Evolutionary conservation across 305 asterid genomes (phyloP).

Genomic region (Rubia peregrina): DNA sequence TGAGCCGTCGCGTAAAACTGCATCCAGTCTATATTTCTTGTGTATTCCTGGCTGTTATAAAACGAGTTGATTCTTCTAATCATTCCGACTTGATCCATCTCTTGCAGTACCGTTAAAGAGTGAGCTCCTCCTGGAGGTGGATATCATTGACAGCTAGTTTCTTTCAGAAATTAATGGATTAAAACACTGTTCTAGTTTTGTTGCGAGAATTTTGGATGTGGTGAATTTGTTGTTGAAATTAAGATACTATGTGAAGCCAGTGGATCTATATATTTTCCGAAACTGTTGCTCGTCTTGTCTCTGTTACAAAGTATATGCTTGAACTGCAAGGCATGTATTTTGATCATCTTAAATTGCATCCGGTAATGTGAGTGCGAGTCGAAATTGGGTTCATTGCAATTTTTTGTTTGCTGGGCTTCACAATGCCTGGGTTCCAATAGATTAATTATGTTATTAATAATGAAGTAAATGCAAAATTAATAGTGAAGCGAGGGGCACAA

Average conservation of each 20-base stretch:
- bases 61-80: not conserved
- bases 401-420: no score
- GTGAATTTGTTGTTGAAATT: slow-evolving; percentile 9
- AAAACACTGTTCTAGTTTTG: not conserved
- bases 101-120: slow-evolving; percentile 49
- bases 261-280: not conserved
- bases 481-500: no score
- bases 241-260: slow-evolving; percentile 9
- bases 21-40: not conserved
- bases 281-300: not conserved
- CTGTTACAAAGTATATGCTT: no score
- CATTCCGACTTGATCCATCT: not conserved
- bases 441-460: no score
- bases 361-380: no score
- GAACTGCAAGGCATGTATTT: no score
- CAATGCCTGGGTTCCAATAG: no score
- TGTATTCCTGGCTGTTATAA: not conserved
- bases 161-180: slow-evolving; percentile 6
- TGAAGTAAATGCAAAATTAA: no score
- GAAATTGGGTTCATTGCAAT: no score
- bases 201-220: slow-evolving; percentile 13
- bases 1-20: no score
- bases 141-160: slow-evolving; percentile 6
- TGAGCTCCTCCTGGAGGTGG: not conserved
- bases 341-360: no score